These are phyloP conservation scores for Ochetophila trinervis DNA, from an alignment of 306 rosid genomes.

Conservation along the genomic window DNA sequence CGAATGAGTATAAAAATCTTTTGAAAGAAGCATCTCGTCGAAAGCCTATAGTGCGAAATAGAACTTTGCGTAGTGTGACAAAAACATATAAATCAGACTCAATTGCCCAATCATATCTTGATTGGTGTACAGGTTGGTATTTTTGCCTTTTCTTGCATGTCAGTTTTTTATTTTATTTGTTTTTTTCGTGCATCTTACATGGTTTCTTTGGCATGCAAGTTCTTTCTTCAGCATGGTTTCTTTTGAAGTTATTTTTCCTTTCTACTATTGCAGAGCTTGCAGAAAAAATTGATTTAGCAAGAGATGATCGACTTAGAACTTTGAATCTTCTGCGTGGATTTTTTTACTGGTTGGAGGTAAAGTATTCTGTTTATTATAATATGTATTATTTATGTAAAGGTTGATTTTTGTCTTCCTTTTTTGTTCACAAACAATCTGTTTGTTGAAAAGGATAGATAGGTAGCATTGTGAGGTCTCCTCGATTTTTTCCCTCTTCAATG, in stretches of 20 bases:
- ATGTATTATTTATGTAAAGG: not conserved
- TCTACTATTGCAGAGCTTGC: slow-evolving; percentile 47
- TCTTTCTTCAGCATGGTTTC: no score
- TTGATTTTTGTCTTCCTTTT: not conserved
- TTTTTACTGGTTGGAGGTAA: slow-evolving; percentile 69
- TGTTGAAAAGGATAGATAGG: not conserved
- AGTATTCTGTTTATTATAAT: slow-evolving; percentile 8
- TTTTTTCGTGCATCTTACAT: not conserved
- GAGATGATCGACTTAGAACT: slow-evolving; percentile 27
- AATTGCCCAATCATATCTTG: slow-evolving; percentile 46
- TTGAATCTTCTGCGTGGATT: slow-evolving; percentile 76
- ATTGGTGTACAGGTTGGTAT: slow-evolving; percentile 51
- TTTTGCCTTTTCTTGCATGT: not conserved
- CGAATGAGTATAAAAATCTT: slow-evolving; percentile 24
- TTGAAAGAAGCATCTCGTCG: slow-evolving; percentile 10
- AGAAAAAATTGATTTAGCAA: slow-evolving; percentile 27
- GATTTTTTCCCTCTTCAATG: no score
- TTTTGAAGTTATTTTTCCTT: slow-evolving; percentile 1
- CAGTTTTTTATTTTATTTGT: slow-evolving; percentile 1
- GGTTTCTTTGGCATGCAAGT: not conserved
- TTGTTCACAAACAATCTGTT: not conserved
- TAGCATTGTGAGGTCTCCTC: no score
- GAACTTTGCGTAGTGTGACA: slow-evolving; percentile 32
- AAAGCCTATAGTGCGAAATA: slow-evolving; percentile 24
- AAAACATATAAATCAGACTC: slow-evolving; percentile 15